Percentiles rank a stretch among this genome's conserved stretches.
phyloP scores from a whole-genome alignment of 768 basidiomycete genomes.

The Pleurotus giganteus region DNA sequence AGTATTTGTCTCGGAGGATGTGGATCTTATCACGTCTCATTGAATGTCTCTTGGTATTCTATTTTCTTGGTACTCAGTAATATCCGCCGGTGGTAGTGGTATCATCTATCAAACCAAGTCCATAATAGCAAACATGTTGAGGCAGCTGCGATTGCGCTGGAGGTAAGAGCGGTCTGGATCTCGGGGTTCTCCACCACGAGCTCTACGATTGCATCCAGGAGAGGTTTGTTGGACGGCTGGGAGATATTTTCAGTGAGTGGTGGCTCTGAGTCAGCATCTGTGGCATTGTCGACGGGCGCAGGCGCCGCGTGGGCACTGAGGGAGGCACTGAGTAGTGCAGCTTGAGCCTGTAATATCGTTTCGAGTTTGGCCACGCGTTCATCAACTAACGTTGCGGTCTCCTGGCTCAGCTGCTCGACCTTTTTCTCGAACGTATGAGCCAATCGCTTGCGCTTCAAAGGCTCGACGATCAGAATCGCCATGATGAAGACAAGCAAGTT shows the following conservation, averaged over 20 bases:
- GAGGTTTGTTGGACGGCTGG: neutral
- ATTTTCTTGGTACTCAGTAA: too few relatives aligned
- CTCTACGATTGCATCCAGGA: neutral
- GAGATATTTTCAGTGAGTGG: too few relatives aligned
- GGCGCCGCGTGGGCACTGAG: neutral
- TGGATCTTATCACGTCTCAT: too few relatives aligned
- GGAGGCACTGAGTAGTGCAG: slow-evolving; percentile 13
- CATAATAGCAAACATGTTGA: slow-evolving; percentile 12
- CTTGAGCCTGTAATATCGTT: slow-evolving; percentile 48
- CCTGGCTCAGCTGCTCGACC: slow-evolving; percentile 61
- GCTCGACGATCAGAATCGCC: slow-evolving; percentile 91
- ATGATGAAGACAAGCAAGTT: slow-evolving; percentile 89
- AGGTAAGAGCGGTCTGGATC: slow-evolving; percentile 1
- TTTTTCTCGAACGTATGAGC: slow-evolving; percentile 89
- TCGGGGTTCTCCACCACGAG: neutral
- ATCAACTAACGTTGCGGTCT: slow-evolving; percentile 50
- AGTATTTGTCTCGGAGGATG: too few relatives aligned
- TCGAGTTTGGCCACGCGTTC: slow-evolving; percentile 47
- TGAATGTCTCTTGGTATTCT: too few relatives aligned
- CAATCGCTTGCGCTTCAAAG: slow-evolving; percentile 88
- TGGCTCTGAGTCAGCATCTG: neutral
- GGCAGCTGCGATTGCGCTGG: slow-evolving; percentile 2
- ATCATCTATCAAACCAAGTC: slow-evolving; percentile 7
- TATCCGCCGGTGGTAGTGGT: too few relatives aligned
- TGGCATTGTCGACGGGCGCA: neutral